phyloP scores from a whole-genome alignment of 257 asterid species.

The Datura wrightii region DNA sequence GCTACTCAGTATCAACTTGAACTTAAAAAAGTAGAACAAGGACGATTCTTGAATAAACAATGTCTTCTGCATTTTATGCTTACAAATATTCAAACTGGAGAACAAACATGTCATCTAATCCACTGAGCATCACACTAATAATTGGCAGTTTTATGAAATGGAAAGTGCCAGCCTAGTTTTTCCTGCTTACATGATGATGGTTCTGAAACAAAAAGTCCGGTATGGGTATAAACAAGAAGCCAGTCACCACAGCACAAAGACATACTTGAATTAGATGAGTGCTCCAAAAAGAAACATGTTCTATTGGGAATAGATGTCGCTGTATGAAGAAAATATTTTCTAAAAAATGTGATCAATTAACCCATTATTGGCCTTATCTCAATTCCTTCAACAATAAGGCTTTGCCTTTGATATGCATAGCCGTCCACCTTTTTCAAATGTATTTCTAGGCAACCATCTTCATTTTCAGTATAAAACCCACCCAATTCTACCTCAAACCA shows the following conservation, averaged over 20 bases:
- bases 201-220: no score
- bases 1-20: neutral
- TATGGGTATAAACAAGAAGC: no score
- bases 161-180: neutral
- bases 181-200: neutral
- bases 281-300: neutral
- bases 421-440: neutral
- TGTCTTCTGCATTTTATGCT: neutral
- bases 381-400: constrained; percentile 2
- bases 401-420: neutral
- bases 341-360: neutral
- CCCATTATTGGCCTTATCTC: neutral
- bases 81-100: neutral
- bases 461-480: neutral
- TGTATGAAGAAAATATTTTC: neutral
- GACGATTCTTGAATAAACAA: neutral
- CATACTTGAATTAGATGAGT: no score
- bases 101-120: neutral
- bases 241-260: no score
- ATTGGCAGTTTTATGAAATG: neutral
- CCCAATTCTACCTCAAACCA: no score
- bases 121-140: neutral
- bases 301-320: neutral
- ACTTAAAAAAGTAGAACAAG: neutral
- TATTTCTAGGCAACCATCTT: neutral